Base-by-base conservation (phyloP, 352 stramenopile genomes). In the Aphanomyces astaci region DNA sequence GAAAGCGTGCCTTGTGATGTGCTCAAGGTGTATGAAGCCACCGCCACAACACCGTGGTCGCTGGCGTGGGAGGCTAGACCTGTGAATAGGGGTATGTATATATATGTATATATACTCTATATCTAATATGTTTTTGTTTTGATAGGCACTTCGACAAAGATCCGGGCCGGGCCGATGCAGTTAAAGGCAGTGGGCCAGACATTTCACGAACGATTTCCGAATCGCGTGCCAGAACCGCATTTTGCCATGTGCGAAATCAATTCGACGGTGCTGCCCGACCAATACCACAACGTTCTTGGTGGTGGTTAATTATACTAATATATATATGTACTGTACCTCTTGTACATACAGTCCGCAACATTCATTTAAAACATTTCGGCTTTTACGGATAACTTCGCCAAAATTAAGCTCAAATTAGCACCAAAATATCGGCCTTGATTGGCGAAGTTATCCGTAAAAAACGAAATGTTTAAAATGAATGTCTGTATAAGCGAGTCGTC, bases 1-100 rank as follows among this genome's bases (percentile, higher is more conserved):
- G 80, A 93, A 70, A 87, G 85, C 70, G 89, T 89, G 63, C 83
- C 85, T 25, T 91, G 85, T 36, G 85, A 93, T 49, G 82, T 90
- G 1, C 78, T 89, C 63, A 89, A 90, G 28, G 71, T 89, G 1
- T 27, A 88, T 27, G 82, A 93, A 13, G 79, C 81, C 24, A 85
- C 77, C 48, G 76, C 78, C 13, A 59, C 72, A 36, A 83, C 75
- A 0, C 27, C 39, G 22, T 85, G 83, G 74, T 78, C 74, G 53
- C 67, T 89, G 53, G 81, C 77, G 3, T 92, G 81, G 81, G 82
- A 91, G 56, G 63, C 71, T 15, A 79, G 86, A 25, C 63, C 76
- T 3, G 77, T 83, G 64, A 88, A 88, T 55, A 1, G 9, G 9
- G 9, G 9, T 9, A 46, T 17, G 9, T 46, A 46, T 17, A 9